Evolutionary conservation across 2,329 filamentous ascomycete species (phyloP).

Genomic region (Helicocarpus griseus): DNA sequence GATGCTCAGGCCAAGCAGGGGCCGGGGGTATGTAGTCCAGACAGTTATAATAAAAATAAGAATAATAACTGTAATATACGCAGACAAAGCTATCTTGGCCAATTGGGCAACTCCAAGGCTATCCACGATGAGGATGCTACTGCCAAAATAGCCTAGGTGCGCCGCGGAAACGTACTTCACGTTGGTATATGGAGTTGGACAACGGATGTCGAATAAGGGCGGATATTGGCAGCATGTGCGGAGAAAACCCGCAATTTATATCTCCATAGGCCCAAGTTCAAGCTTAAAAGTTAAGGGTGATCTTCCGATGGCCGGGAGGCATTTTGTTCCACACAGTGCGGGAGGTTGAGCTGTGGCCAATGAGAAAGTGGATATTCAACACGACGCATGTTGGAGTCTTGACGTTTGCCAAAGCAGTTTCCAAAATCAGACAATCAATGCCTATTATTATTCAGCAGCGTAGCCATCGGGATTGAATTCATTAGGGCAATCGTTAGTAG

Average conservation of each 20-base stretch:
- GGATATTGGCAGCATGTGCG: background rate
- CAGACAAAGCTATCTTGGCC: background rate
- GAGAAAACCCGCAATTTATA: background rate
- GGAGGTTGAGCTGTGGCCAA: conserved; percentile 1
- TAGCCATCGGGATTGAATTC: too few relatives aligned
- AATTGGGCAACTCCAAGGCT: background rate
- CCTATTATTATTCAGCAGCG: too few relatives aligned
- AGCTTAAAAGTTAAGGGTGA: background rate
- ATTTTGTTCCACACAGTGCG: background rate
- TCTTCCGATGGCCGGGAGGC: background rate
- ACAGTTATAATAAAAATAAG: background rate
- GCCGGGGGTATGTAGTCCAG: background rate
- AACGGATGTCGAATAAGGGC: background rate
- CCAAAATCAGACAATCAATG: too few relatives aligned
- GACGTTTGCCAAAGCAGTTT: background rate
- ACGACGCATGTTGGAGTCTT: background rate
- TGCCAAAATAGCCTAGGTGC: background rate
- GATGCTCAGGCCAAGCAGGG: background rate
- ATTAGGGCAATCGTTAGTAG: too few relatives aligned
- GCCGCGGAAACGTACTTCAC: background rate
- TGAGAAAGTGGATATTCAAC: background rate
- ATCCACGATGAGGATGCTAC: background rate
- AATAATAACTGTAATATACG: too few relatives aligned
- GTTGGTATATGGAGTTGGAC: too few relatives aligned
- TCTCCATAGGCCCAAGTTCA: too few relatives aligned